These are phyloP conservation scores for Candida rishiriensis DNA, from an alignment of 805 yeast genomes.

Conservation along the genomic window DNA sequence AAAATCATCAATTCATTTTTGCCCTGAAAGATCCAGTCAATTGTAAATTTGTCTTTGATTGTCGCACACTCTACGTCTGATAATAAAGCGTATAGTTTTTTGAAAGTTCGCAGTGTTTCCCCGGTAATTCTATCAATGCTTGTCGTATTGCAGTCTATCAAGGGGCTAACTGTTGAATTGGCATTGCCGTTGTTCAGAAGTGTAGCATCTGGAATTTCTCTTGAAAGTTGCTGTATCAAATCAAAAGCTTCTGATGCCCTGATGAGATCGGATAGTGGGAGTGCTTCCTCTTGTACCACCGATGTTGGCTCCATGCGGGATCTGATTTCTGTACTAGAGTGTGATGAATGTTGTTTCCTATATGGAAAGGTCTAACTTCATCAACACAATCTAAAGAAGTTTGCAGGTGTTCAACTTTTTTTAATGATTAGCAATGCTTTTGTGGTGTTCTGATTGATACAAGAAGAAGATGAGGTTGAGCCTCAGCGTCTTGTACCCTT, in stretches of 20 bases:
- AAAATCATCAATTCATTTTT: conserved; percentile 28
- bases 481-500: neutral
- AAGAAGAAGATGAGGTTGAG: no score
- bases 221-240: neutral
- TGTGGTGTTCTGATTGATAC: neutral
- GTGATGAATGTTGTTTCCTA: neutral
- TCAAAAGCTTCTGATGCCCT: neutral
- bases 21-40: conserved; percentile 30
- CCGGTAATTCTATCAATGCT: neutral
- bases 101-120: neutral
- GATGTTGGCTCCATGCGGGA: neutral
- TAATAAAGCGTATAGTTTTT: conserved; percentile 1
- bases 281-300: neutral
- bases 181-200: neutral
- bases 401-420: no score
- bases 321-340: neutral
- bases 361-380: neutral
- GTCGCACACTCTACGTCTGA: conserved; percentile 3
- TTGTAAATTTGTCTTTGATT: conserved; percentile 4
- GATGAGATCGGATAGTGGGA: conserved; percentile 2
- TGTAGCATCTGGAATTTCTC: neutral
- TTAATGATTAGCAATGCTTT: neutral
- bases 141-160: neutral
- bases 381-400: no score
- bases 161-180: neutral